These are phyloP conservation scores for Aspergillus fructus DNA, from an alignment of 2,329 filamentous ascomycete genomes.

Conservation along the genomic window DNA sequence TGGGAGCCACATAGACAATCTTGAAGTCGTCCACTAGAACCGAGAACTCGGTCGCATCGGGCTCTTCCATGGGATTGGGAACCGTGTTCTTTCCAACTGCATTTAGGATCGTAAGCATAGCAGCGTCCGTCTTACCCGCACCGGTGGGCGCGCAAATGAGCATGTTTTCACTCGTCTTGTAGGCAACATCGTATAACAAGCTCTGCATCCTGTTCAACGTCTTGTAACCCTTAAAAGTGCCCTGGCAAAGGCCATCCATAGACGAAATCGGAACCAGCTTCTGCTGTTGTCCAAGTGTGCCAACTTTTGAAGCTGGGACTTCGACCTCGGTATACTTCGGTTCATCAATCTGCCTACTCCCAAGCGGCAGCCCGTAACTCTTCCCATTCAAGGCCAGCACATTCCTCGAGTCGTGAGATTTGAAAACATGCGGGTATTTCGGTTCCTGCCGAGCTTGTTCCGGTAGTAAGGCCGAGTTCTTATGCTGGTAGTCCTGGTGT, in stretches of 20 bases:
- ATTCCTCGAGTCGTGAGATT: conserved; percentile 78
- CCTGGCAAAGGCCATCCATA: conserved; percentile 82
- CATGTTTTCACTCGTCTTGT: conserved; percentile 97
- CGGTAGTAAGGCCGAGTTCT: conserved; percentile 68
- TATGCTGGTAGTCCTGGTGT: conserved; percentile 77
- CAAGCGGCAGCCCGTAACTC: conserved; percentile 77
- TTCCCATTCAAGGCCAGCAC: conserved; percentile 75
- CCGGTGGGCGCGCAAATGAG: conserved; percentile 96
- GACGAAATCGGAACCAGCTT: conserved; percentile 76
- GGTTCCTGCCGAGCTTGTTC: conserved; percentile 69
- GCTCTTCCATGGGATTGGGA: conserved; percentile 75
- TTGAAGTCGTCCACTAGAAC: conserved; percentile 91
- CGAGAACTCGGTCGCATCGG: conserved; percentile 71
- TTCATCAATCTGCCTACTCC: conserved; percentile 68
- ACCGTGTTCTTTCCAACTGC: conserved; percentile 80
- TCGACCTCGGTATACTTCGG: conserved; percentile 85
- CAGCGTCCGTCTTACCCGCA: conserved; percentile 97
- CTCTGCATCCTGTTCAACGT: conserved; percentile 97
- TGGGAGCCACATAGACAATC: conserved; percentile 96
- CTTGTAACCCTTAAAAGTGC: conserved; percentile 95
- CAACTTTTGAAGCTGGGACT: conserved; percentile 79
- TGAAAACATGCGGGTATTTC: conserved; percentile 93
- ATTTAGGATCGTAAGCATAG: conserved; percentile 93
- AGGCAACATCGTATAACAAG: conserved; percentile 90
- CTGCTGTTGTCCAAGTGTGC: conserved; percentile 68